phyloP scores from a whole-genome alignment of 441 rosid species.

The Isatis lusitanica region DNA sequence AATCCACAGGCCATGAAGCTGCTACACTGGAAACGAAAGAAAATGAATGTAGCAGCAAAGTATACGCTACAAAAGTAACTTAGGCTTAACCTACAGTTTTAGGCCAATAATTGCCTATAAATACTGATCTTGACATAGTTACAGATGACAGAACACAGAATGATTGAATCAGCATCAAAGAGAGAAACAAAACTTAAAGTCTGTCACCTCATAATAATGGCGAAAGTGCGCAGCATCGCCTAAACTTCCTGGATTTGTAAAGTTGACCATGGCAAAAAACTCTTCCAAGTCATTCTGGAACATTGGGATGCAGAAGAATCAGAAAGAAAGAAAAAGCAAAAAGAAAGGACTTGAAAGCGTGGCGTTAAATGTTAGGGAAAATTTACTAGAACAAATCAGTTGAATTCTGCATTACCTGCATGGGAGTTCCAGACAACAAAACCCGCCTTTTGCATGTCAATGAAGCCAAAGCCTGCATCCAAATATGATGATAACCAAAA shows the following conservation, averaged over 20 bases:
- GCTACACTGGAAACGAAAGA: conserved; percentile 13
- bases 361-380: background rate
- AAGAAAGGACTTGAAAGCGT: background rate
- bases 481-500: conserved; percentile 24
- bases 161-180: conserved; percentile 9
- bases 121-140: background rate
- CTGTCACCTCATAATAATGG: conserved; percentile 84
- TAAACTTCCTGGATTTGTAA: conserved; percentile 91
- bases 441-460: conserved; percentile 89
- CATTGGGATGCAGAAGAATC: conserved; percentile 7
- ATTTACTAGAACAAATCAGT: conserved; percentile 17
- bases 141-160: conserved; percentile 5
- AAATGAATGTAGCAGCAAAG: conserved; percentile 1
- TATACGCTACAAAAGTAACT: conserved; percentile 5
- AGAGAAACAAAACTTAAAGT: conserved; percentile 19
- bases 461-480: conserved; percentile 83
- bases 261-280: conserved; percentile 98
- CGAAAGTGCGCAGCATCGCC: conserved; percentile 92
- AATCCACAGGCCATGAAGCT: conserved; percentile 17
- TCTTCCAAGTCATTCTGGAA: conserved; percentile 98
- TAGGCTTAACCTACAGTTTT: background rate
- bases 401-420: conserved; percentile 64
- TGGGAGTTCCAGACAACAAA: conserved; percentile 96
- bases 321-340: background rate
- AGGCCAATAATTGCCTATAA: background rate